These are phyloP conservation scores for Vicia faba DNA, from an alignment of 306 rosid species.

Conservation along the genomic window DNA sequence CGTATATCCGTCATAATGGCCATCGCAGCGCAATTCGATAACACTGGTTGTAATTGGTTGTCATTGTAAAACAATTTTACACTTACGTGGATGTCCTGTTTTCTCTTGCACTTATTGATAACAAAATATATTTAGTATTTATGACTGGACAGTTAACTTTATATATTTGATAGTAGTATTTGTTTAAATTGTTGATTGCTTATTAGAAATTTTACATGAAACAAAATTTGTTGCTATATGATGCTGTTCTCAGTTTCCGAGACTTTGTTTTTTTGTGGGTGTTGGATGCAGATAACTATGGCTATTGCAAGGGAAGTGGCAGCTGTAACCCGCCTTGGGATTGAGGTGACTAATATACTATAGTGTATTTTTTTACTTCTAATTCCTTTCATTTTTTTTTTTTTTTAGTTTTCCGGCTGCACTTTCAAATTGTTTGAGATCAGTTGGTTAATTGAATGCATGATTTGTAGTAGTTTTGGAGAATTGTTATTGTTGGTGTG, in stretches of 20 bases:
- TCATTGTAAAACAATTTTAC: too few species aligned
- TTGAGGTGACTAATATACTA: constrained; percentile 65
- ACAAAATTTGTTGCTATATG: background rate
- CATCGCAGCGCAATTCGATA: too few species aligned
- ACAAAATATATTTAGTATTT: too few species aligned
- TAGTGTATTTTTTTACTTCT: background rate
- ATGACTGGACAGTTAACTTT: too few species aligned
- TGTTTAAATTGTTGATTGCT: background rate
- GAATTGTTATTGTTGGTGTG: background rate
- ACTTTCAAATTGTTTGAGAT: constrained; percentile 10
- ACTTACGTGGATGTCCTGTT: too few species aligned
- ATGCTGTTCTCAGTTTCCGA: constrained; percentile 30
- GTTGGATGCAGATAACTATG: constrained; percentile 69
- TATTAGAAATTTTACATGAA: background rate
- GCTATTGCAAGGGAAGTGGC: constrained; percentile 96
- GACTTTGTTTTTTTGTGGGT: constrained; percentile 6
- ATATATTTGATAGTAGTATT: background rate
- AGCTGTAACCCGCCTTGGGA: constrained; percentile 89
- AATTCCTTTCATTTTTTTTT: background rate
- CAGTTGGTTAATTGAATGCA: constrained; percentile 18
- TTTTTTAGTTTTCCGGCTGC: constrained; percentile 9
- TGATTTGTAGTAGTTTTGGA: constrained; percentile 10
- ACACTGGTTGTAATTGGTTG: too few species aligned
- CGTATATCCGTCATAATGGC: too few species aligned
- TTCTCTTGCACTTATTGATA: too few species aligned